Evolutionary conservation across 306 rosid species (phyloP).

Genomic region (Trichosanthes truncata): DNA sequence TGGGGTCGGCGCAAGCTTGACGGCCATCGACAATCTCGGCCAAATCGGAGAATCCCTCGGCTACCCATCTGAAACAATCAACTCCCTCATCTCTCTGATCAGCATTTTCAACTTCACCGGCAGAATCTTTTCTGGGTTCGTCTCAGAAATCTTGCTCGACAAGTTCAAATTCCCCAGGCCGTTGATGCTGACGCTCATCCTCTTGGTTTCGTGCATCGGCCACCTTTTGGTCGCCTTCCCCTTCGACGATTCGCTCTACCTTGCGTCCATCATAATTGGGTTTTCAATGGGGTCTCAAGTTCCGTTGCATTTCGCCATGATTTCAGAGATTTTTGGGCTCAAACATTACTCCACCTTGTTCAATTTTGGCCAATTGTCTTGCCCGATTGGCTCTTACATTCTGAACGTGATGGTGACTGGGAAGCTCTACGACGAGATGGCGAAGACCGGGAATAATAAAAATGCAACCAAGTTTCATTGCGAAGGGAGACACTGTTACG

Average conservation of each 20-base stretch:
- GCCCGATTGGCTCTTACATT: conserved; percentile 14
- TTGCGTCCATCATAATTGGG: conserved; percentile 11
- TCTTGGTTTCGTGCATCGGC: conserved; percentile 16
- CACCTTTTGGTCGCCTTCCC: conserved; percentile 28
- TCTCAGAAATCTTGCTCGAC: conserved; percentile 20
- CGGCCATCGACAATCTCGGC: conserved; percentile 29
- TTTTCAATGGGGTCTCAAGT: conserved; percentile 23
- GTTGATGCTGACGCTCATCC: conserved; percentile 10
- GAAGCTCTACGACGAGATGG: conserved; percentile 9
- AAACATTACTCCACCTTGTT: not conserved
- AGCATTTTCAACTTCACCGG: conserved; percentile 34
- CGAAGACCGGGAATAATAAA: not conserved
- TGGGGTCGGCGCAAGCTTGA: conserved; percentile 20
- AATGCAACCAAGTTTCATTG: not conserved
- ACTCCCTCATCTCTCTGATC: conserved; percentile 13
- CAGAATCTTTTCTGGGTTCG: conserved; percentile 6
- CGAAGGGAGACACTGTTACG: not conserved
- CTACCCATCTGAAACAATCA: not conserved
- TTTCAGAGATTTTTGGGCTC: not conserved
- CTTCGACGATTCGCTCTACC: not conserved
- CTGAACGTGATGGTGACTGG: conserved; percentile 15
- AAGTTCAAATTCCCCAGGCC: conserved; percentile 23
- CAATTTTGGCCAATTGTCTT: not conserved
- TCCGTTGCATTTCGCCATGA: conserved; percentile 14
- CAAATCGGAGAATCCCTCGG: conserved; percentile 29